Evolutionary conservation across 345 rosid species (phyloP).

Genomic region (Physaria fendleri): DNA sequence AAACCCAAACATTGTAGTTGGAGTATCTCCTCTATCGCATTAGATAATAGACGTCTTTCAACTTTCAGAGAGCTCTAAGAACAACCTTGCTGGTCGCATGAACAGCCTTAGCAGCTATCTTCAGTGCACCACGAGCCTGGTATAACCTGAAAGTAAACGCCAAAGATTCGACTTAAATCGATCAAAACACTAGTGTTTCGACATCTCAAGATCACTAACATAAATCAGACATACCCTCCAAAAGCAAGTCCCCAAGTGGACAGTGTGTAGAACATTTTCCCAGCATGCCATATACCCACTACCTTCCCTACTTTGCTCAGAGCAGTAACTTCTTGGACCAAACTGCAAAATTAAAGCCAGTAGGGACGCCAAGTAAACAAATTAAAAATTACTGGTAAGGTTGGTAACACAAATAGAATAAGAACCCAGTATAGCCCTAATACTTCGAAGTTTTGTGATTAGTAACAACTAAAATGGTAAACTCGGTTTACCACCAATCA

Average conservation of each 20-base stretch:
- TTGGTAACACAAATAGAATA: background rate
- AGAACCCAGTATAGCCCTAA: no score
- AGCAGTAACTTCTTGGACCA: constrained; percentile 58
- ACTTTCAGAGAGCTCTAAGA: constrained; percentile 51
- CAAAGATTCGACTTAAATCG: background rate
- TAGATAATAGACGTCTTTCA: constrained; percentile 5
- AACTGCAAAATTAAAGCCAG: constrained; percentile 41
- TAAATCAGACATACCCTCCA: constrained; percentile 52
- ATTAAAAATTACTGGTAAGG: background rate
- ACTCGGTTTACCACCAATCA: background rate
- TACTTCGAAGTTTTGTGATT: background rate
- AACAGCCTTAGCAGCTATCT: constrained; percentile 69
- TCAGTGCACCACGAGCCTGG: constrained; percentile 47
- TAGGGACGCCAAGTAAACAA: background rate
- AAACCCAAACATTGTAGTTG: constrained; percentile 1
- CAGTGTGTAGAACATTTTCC: constrained; percentile 65
- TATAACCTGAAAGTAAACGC: constrained; percentile 48
- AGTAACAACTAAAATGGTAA: background rate
- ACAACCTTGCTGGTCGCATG: constrained; percentile 60
- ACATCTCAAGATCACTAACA: background rate
- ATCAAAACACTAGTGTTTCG: background rate
- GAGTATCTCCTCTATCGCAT: background rate
- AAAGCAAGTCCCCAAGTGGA: constrained; percentile 89
- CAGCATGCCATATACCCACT: constrained; percentile 81
- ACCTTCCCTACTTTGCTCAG: constrained; percentile 64